Evolutionary conservation across 2,329 filamentous ascomycete genomes (phyloP).

Genomic region (Calonectria multiphialidica): DNA sequence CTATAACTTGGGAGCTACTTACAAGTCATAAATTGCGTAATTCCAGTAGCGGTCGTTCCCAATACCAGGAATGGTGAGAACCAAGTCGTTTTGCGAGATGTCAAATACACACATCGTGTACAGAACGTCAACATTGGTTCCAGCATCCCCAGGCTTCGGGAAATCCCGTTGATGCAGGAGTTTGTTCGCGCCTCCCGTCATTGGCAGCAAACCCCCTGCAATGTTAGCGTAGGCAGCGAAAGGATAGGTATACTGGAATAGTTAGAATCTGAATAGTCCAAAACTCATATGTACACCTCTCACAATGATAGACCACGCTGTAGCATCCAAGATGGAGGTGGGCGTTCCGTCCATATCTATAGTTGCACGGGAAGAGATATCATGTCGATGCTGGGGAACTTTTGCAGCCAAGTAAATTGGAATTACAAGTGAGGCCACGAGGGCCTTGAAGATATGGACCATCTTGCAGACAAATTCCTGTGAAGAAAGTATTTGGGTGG

Average conservation of each 20-base stretch:
- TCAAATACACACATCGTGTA: neutral
- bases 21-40: neutral
- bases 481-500: too few species aligned
- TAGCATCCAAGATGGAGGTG: neutral
- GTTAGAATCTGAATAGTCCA: neutral
- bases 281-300: neutral
- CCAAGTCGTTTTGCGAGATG: neutral
- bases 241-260: neutral
- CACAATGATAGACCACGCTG: neutral
- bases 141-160: neutral
- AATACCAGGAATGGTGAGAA: neutral
- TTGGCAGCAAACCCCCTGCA: neutral
- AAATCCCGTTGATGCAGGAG: neutral
- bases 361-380: neutral
- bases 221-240: neutral
- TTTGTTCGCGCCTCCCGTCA: neutral
- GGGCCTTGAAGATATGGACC: too few species aligned
- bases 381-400: too few species aligned
- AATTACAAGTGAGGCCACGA: too few species aligned
- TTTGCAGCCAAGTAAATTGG: too few species aligned
- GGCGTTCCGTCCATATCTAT: neutral
- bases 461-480: too few species aligned
- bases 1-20: neutral
- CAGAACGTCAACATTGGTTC: neutral
- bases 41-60: neutral